Percentiles rank a stretch among this genome's conserved stretches.
These are phyloP conservation scores for Cladosporium phlei DNA, from an alignment of 2,329 filamentous ascomycete species.

Conservation along the genomic window DNA sequence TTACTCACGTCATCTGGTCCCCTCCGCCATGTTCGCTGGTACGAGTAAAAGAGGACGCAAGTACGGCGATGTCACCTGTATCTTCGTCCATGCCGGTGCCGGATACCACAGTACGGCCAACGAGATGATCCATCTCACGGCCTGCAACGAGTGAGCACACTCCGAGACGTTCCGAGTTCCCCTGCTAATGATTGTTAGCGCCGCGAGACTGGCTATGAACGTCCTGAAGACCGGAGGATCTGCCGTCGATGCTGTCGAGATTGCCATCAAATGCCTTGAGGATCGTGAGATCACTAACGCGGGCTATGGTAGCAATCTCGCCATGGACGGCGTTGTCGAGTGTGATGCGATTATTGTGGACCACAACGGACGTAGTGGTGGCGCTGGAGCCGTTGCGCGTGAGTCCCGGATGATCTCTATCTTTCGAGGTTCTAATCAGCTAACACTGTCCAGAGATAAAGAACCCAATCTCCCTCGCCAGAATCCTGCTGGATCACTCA, in stretches of 20 bases:
- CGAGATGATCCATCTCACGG: conserved; percentile 75
- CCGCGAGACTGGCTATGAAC: conserved; percentile 77
- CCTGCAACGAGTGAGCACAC: conserved; percentile 75
- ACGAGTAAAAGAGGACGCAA: conserved; percentile 35
- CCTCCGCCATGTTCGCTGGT: conserved; percentile 36
- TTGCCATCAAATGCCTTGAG: conserved; percentile 80
- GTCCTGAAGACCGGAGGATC: conserved; percentile 72
- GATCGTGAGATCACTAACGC: conserved; percentile 95
- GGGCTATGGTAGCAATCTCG: conserved; percentile 90
- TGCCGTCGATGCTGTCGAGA: conserved; percentile 84
- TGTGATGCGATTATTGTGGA: conserved; percentile 94
- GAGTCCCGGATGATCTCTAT: conserved; percentile 43
- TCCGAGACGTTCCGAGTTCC: background rate
- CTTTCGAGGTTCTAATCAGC: background rate
- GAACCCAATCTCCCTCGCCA: conserved; percentile 86
- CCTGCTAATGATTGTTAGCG: conserved; percentile 49
- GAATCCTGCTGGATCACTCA: conserved; percentile 73
- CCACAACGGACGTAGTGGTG: conserved; percentile 83
- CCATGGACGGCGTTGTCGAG: conserved; percentile 85
- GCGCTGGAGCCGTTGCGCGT: conserved; percentile 87
- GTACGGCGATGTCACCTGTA: conserved; percentile 58
- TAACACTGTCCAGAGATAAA: conserved; percentile 63
- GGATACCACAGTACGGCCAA: conserved; percentile 89
- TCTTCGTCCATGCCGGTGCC: conserved; percentile 93
- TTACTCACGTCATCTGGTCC: too few species aligned